Percentiles rank a stretch among this genome's conserved stretches.
These are phyloP conservation scores for Penicillium capsulatum DNA, from an alignment of 2,329 filamentous ascomycete genomes.

Conservation along the genomic window DNA sequence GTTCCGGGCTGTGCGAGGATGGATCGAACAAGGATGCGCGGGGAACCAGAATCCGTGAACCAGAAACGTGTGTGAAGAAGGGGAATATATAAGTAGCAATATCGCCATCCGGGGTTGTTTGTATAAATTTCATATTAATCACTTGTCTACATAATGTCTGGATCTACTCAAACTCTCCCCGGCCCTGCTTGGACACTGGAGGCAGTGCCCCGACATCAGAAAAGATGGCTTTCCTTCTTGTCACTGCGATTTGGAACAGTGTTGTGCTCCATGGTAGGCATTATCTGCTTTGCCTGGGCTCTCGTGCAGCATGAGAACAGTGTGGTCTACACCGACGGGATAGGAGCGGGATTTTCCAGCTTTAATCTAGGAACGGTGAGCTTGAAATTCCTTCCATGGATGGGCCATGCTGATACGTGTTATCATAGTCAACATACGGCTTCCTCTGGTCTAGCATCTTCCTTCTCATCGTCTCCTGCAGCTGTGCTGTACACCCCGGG, in stretches of 20 bases:
- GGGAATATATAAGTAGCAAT: too few species aligned
- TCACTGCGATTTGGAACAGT: conserved; percentile 12
- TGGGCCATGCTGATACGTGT: not conserved
- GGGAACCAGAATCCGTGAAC: not conserved
- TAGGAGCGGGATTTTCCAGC: conserved; percentile 8
- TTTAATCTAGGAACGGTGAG: conserved; percentile 13
- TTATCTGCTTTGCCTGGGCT: conserved; percentile 17
- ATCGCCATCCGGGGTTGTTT: too few species aligned
- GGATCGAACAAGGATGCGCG: conserved; percentile 5
- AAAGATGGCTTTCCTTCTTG: conserved; percentile 13
- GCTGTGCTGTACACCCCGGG: conserved; percentile 13
- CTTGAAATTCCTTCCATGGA: not conserved
- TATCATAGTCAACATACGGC: conserved; percentile 8
- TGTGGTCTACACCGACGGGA: conserved; percentile 12
- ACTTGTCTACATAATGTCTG: too few species aligned
- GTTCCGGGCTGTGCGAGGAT: conserved; percentile 7
- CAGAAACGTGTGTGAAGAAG: not conserved
- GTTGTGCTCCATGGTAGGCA: conserved; percentile 7
- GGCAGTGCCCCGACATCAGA: conserved; percentile 10
- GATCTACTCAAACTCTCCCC: too few species aligned
- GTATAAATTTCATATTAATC: too few species aligned
- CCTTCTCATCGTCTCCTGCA: conserved; percentile 17
- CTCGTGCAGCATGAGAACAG: conserved; percentile 9
- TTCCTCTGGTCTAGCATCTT: conserved; percentile 16
- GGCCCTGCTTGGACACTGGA: conserved; percentile 10